These are phyloP conservation scores for Blastocystis sp. DNA, from an alignment of 352 stramenopile species.

Conservation along the genomic window DNA sequence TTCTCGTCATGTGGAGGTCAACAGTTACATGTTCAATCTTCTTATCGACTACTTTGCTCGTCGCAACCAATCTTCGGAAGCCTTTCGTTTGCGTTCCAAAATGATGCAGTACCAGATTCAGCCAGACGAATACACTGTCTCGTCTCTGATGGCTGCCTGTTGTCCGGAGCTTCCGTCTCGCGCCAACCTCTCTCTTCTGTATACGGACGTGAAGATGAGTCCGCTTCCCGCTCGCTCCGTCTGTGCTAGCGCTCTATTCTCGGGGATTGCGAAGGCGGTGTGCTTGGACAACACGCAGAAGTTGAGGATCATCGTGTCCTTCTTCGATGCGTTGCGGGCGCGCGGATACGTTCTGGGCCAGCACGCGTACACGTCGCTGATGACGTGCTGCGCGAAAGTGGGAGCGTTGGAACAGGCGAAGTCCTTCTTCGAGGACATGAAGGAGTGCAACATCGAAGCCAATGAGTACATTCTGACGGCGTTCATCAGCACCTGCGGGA, in stretches of 20 bases:
- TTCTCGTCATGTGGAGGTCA: slow-evolving; percentile 15
- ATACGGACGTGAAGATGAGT: slow-evolving; percentile 16
- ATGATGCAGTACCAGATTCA: not conserved
- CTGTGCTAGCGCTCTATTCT: slow-evolving; percentile 42
- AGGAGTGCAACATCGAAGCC: not conserved
- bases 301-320: slow-evolving; percentile 13
- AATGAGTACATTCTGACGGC: slow-evolving; percentile 52
- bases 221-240: slow-evolving; percentile 36
- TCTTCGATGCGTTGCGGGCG: slow-evolving; percentile 23
- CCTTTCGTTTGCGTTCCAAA: slow-evolving; percentile 32
- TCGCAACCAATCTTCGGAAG: not conserved
- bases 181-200: not conserved
- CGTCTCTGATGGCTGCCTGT: slow-evolving; percentile 47
- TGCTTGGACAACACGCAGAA: slow-evolving; percentile 40
- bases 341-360: slow-evolving; percentile 50
- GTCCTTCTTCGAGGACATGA: slow-evolving; percentile 25
- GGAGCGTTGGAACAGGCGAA: slow-evolving; percentile 34
- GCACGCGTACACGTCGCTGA: slow-evolving; percentile 56
- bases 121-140: slow-evolving; percentile 54
- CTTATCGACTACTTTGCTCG: slow-evolving; percentile 52
- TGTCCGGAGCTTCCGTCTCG: slow-evolving; percentile 35
- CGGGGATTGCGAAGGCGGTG: slow-evolving; percentile 36
- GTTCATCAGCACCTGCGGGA: slow-evolving; percentile 46
- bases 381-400: slow-evolving; percentile 52
- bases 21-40: slow-evolving; percentile 56